phyloP scores from a whole-genome alignment of 192 early-diverging fungal genomes.

The Rhizophlyctis rosea region DNA sequence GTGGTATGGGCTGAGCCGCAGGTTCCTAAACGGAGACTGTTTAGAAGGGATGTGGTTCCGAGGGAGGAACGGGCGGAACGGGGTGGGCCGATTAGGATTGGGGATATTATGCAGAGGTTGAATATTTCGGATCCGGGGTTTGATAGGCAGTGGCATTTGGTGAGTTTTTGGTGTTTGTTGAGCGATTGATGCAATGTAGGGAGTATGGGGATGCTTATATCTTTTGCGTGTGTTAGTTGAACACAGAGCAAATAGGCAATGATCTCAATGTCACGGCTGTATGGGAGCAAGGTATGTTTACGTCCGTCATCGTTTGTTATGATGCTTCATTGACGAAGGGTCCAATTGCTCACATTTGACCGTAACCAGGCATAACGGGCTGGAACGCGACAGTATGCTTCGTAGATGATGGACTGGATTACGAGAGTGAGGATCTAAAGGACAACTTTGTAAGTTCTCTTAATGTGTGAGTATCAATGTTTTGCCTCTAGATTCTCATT shows the following conservation, averaged over 20 bases:
- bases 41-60: slow-evolving; percentile 33
- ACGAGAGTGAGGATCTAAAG: slow-evolving; percentile 73
- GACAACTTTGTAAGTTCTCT: slow-evolving; percentile 83
- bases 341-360: too few species aligned
- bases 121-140: slow-evolving; percentile 73
- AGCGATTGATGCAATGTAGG: background rate
- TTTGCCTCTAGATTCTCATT: background rate
- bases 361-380: slow-evolving; percentile 82
- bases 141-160: slow-evolving; percentile 78
- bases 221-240: slow-evolving; percentile 42
- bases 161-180: slow-evolving; percentile 26
- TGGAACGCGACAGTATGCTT: slow-evolving; percentile 82
- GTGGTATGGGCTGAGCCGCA: slow-evolving; percentile 42
- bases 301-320: too few species aligned
- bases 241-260: slow-evolving; percentile 53
- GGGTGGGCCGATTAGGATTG: slow-evolving; percentile 20
- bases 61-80: slow-evolving; percentile 14
- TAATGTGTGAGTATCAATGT: background rate
- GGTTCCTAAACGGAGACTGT: slow-evolving; percentile 35
- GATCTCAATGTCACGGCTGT: slow-evolving; percentile 93
- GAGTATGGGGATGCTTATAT: too few species aligned
- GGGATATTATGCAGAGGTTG: slow-evolving; percentile 36
- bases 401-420: slow-evolving; percentile 95
- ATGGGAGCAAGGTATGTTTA: slow-evolving; percentile 72
- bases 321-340: too few species aligned